These are phyloP conservation scores for Quercus ilex DNA, from an alignment of 306 rosid genomes.

Conservation along the genomic window DNA sequence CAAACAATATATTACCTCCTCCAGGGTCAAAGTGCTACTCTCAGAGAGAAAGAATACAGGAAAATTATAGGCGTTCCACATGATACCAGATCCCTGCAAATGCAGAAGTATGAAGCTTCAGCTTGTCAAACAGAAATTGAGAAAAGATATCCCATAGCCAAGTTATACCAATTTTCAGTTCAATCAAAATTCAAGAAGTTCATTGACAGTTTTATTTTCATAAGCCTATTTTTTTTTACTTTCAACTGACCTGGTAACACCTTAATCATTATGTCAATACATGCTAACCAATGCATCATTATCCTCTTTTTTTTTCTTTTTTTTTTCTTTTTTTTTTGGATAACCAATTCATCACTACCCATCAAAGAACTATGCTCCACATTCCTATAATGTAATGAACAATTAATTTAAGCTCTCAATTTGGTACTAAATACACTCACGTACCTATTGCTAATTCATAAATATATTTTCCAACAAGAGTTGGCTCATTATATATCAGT, in stretches of 20 bases:
- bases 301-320: too few relatives aligned
- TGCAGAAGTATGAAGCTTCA: conserved; percentile 11
- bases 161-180: neutral
- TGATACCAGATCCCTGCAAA: conserved; percentile 84
- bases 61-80: conserved; percentile 67
- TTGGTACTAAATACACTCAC: neutral
- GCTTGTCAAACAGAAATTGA: conserved; percentile 2
- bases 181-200: neutral
- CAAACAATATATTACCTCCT: conserved; percentile 52
- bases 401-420: neutral
- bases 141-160: neutral
- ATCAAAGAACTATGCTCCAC: conserved; percentile 2
- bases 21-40: conserved; percentile 50
- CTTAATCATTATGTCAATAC: too few relatives aligned
- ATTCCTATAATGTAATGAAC: neutral
- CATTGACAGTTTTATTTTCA: neutral
- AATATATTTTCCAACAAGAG: conserved; percentile 13
- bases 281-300: too few relatives aligned
- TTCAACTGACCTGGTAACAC: too few relatives aligned
- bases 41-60: conserved; percentile 77
- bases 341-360: neutral
- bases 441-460: conserved; percentile 1
- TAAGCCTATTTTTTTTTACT: too few relatives aligned
- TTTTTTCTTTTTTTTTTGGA: neutral
- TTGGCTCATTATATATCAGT: conserved; percentile 11